Percentiles rank a stretch among this genome's conserved stretches.
Evolutionary conservation across 441 rosid genomes (phyloP).

Genomic region (Brassica balearica): DNA sequence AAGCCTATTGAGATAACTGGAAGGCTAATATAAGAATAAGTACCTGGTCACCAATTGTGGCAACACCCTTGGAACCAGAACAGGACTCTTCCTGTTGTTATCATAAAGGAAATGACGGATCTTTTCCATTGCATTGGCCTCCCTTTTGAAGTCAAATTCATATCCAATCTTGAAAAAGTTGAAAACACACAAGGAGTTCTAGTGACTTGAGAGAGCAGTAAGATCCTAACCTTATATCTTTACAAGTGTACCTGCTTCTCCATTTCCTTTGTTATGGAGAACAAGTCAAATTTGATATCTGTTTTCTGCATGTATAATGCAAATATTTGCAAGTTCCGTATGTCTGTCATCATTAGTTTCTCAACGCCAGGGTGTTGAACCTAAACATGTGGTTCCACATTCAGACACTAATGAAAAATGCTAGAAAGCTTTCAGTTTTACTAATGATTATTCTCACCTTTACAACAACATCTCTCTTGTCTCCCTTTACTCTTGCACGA

Average conservation of each 20-base stretch:
- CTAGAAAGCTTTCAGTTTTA: conserved; percentile 14
- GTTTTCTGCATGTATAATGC: conserved; percentile 91
- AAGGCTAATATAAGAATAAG: neutral
- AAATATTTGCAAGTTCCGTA: conserved; percentile 84
- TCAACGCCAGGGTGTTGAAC: conserved; percentile 95
- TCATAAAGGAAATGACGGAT: conserved; percentile 66
- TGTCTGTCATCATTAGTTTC: conserved; percentile 89
- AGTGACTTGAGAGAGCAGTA: neutral
- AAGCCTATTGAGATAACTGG: neutral
- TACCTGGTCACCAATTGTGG: conserved; percentile 78
- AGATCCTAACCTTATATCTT: neutral
- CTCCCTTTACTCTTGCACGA: conserved; percentile 75
- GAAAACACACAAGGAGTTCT: conserved; percentile 25
- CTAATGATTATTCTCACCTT: conserved; percentile 58
- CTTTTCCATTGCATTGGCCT: conserved; percentile 85
- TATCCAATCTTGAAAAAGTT: conserved; percentile 73
- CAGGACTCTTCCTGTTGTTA: conserved; percentile 81
- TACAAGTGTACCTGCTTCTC: conserved; percentile 77
- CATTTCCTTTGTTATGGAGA: conserved; percentile 82
- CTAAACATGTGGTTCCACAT: conserved; percentile 47
- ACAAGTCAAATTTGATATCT: conserved; percentile 84
- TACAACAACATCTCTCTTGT: conserved; percentile 72
- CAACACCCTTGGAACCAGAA: conserved; percentile 68
- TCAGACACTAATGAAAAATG: conserved; percentile 32
- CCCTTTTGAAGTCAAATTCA: conserved; percentile 88